phyloP scores from a whole-genome alignment of 805 yeast species.

The Brettanomyces custersianus region DNA sequence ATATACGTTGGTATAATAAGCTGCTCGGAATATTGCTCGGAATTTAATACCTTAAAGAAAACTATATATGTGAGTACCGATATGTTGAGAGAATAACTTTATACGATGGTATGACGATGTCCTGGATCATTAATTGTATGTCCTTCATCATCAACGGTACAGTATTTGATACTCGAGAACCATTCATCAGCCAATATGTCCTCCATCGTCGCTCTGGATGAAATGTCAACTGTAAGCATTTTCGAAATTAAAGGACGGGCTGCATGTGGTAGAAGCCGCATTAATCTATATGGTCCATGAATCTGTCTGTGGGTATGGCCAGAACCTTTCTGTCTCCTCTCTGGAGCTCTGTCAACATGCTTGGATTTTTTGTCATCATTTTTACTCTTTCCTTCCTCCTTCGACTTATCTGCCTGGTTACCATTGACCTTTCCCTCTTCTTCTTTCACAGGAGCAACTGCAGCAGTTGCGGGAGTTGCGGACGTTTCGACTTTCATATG shows the following conservation, averaged over 20 bases:
- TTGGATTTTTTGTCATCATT: no score
- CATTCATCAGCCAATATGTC: conserved; percentile 65
- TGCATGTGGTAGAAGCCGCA: conserved; percentile 78
- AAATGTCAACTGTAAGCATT: conserved; percentile 57
- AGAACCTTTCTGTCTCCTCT: conserved; percentile 12
- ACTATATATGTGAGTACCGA: no score
- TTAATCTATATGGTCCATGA: conserved; percentile 75
- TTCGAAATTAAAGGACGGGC: conserved; percentile 64
- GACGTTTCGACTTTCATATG: neutral
- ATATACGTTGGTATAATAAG: neutral
- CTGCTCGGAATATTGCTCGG: no score
- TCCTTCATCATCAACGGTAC: conserved; percentile 42
- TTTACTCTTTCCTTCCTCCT: neutral
- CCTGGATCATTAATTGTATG: conserved; percentile 34
- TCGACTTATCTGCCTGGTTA: neutral
- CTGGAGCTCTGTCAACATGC: neutral
- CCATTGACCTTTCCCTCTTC: neutral
- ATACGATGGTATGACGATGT: conserved; percentile 40
- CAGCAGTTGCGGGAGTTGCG: no score
- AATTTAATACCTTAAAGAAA: no score
- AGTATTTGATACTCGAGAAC: conserved; percentile 53
- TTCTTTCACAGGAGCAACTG: neutral
- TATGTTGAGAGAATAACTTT: no score
- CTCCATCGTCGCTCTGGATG: conserved; percentile 53
- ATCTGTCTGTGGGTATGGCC: conserved; percentile 44